Evolutionary conservation across 2,329 filamentous ascomycete species (phyloP), one percentile per base, ranked within the genome.

Genomic region (Aspergillus alliaceus): DNA sequence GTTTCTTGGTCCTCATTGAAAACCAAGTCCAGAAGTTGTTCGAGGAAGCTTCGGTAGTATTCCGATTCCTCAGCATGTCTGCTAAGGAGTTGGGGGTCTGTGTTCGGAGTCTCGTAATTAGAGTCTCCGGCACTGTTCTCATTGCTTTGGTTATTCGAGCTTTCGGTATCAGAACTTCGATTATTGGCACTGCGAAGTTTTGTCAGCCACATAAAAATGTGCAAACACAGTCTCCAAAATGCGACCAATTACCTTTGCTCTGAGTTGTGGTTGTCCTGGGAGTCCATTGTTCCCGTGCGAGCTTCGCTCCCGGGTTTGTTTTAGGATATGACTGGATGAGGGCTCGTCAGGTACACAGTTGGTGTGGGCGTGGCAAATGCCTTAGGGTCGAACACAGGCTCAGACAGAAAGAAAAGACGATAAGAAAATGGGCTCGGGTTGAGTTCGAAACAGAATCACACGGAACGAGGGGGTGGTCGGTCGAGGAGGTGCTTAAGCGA

Each of bases 11-110:
- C 60, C 32, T 60, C 62, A 5, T 66, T 57, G 15, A 62, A 61
- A 42, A 72, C 61, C 25, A 70, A 31, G 7, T 42, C 44, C 34
- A 72, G 42, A 27, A 72, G 59, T 12, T 63, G 65, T 27, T 64
- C 51, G 44, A 72, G 63, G 20, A 71, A 67, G 24, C 51, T 57
- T 35, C 60, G 63, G 42, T 69, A 71, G 37, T 71, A 71, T 15
- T 59, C 51, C 35, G 52, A 32, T 24, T 56, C 52, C 46, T 64
- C 62, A 27, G 51, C 27, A 6, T 39, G 25, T 35, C 22, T 55
- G 11, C 54, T 57, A 31, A 42, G 34, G 32, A 31, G 15, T 48
- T 44, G 50, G 24, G 54, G 35, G 32, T 44, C 29, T 22, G 27
- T 15, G 35, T 42, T 34, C 31, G 53, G 32, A 14, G 53, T 31